Conservation (phyloP, 495 filamentous ascomycete genomes). For the Xylaria venustula region DNA sequence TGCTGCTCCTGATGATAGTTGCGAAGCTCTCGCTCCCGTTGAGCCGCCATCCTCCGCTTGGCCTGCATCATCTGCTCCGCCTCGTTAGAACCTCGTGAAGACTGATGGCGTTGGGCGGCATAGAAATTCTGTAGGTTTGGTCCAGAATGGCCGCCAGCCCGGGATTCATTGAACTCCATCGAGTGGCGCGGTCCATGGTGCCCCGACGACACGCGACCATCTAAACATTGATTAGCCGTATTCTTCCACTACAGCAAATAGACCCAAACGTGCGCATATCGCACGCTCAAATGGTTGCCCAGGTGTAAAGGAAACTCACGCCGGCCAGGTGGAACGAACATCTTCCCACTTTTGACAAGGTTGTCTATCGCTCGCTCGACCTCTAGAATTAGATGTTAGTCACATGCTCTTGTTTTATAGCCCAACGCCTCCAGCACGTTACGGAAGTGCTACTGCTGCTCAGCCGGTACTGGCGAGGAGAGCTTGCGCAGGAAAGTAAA, state of each 20-base stretch:
- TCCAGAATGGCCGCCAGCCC: slow-evolving; percentile 68
- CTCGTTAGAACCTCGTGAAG: slow-evolving; percentile 79
- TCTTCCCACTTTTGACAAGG: slow-evolving; percentile 91
- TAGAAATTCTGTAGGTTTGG: slow-evolving; percentile 92
- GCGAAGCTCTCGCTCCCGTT: slow-evolving; percentile 96
- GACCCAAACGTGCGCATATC: slow-evolving; percentile 27
- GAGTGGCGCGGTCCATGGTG: slow-evolving; percentile 66
- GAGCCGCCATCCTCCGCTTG: slow-evolving; percentile 97
- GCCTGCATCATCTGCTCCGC: slow-evolving; percentile 98
- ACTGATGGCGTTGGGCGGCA: slow-evolving; percentile 87
- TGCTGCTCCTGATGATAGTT: slow-evolving; percentile 99
- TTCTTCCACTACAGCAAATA: not conserved
- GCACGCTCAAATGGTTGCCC: not conserved
- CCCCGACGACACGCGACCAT: slow-evolving; percentile 41
- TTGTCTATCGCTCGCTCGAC: slow-evolving; percentile 96
- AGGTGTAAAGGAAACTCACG: slow-evolving; percentile 65
- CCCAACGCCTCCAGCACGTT: too few relatives aligned
- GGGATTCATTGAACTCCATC: slow-evolving; percentile 69
- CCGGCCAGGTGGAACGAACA: slow-evolving; percentile 71
- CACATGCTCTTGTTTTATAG: not conserved
- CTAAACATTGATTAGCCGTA: slow-evolving; percentile 27
- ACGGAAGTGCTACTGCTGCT: slow-evolving; percentile 1
- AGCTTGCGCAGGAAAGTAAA: too few relatives aligned
- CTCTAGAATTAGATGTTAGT: slow-evolving; percentile 59
- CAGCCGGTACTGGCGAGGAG: not conserved